Evolutionary conservation across 257 asterid genomes (phyloP).

Genomic region (Solanum piurae): DNA sequence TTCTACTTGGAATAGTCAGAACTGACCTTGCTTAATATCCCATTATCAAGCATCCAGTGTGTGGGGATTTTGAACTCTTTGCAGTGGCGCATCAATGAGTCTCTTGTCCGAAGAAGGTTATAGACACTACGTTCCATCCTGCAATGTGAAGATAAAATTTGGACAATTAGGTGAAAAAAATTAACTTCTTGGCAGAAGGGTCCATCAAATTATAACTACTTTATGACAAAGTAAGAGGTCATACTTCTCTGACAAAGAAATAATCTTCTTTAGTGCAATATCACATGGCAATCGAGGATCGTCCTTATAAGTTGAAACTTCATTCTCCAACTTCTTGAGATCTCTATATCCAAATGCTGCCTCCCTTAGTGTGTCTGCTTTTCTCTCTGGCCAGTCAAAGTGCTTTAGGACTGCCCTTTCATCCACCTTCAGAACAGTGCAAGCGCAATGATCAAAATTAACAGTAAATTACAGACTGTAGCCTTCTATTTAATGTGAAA

Average conservation of each 20-base stretch:
- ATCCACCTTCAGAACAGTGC: constrained; percentile 48
- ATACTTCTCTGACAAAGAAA: constrained; percentile 76
- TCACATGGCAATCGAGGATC: constrained; percentile 69
- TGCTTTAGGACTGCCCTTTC: constrained; percentile 94
- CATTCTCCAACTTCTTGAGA: constrained; percentile 64
- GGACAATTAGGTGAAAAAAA: not conserved
- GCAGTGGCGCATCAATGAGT: constrained; percentile 56
- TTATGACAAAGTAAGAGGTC: not conserved
- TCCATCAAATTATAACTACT: not conserved
- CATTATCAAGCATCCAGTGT: constrained; percentile 81
- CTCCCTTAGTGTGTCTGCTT: constrained; percentile 80
- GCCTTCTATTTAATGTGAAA: not conserved
- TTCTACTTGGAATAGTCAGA: not conserved
- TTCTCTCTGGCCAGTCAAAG: constrained; percentile 94
- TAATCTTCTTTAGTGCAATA: constrained; percentile 60
- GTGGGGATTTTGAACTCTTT: constrained; percentile 75
- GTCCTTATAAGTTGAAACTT: constrained; percentile 46
- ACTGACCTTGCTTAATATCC: constrained; percentile 72
- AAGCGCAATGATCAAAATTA: not conserved
- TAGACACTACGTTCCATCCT: constrained; percentile 84
- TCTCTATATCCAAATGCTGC: constrained; percentile 86
- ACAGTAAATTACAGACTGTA: not conserved
- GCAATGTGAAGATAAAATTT: not conserved
- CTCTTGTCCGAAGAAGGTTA: constrained; percentile 62
- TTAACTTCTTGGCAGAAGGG: not conserved